Percentiles rank a stretch among this genome's conserved stretches.
These are phyloP conservation scores for Podospora comata DNA, from an alignment of 495 filamentous ascomycete species.

Conservation along the genomic window DNA sequence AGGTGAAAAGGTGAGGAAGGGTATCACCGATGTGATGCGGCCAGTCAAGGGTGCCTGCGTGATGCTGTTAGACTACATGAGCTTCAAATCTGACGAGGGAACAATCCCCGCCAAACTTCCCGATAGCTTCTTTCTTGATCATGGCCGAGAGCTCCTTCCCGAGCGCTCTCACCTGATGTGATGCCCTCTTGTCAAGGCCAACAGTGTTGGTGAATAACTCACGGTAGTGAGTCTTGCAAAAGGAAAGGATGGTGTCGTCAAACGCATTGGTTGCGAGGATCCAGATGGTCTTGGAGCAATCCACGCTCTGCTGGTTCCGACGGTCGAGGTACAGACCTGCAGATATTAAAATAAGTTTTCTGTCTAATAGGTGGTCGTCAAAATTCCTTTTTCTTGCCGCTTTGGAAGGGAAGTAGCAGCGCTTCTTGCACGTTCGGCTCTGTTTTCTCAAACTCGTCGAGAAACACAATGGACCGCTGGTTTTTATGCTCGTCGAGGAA, in stretches of 20 bases:
- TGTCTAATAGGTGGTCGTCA: too few species aligned
- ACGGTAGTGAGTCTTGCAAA: background rate
- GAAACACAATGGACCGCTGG: background rate
- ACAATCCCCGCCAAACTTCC: background rate
- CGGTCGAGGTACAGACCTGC: background rate
- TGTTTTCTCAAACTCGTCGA: background rate
- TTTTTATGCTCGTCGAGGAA: background rate
- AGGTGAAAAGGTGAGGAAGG: conserved; percentile 47
- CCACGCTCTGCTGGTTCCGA: conserved; percentile 22
- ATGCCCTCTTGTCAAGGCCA: background rate
- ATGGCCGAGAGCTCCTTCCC: background rate
- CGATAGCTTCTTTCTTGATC: background rate
- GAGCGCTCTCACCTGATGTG: background rate
- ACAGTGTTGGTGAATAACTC: background rate
- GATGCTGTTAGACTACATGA: background rate
- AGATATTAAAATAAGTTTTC: too few species aligned
- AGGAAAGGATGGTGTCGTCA: conserved; percentile 35
- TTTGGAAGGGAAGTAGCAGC: background rate
- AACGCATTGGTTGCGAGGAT: conserved; percentile 53
- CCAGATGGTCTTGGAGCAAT: conserved; percentile 57
- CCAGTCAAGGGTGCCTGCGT: conserved; percentile 30
- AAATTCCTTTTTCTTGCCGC: background rate
- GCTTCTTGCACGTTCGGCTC: background rate
- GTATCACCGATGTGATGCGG: conserved; percentile 43
- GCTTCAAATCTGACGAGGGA: background rate